phyloP scores from a whole-genome alignment of 1,284 basidiomycete genomes.

The Fomitiporia mediterranea region DNA sequence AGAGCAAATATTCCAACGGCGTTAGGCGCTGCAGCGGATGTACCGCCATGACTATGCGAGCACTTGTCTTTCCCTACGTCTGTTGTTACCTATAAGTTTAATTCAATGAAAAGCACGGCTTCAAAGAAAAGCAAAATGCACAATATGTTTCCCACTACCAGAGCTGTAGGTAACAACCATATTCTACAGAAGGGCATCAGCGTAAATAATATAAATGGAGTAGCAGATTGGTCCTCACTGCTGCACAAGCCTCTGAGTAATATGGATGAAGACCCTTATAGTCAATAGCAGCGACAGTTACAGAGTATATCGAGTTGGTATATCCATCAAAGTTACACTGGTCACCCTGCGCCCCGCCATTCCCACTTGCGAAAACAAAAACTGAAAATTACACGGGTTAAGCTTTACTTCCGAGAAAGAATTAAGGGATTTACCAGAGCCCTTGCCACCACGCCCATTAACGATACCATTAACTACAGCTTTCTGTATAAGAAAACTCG shows the following conservation, averaged over 20 bases:
- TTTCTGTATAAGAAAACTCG: conserved; percentile 88
- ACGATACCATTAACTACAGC: conserved; percentile 94
- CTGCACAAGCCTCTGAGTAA: conserved; percentile 96
- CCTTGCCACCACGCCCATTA: conserved; percentile 87
- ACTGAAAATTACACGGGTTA: conserved; percentile 31
- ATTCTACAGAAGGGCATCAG: conserved; percentile 40
- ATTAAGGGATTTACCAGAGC: conserved; percentile 42
- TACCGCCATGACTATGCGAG: conserved; percentile 86
- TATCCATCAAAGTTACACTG: conserved; percentile 99
- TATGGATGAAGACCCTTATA: conserved; percentile 91
- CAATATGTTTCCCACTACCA: conserved; percentile 90
- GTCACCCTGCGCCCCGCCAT: conserved; percentile 87
- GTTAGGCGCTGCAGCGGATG: conserved; percentile 96
- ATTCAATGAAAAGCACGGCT: conserved; percentile 21
- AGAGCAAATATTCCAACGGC: conserved; percentile 90
- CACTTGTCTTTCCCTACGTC: conserved; percentile 88
- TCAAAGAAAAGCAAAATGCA: conserved; percentile 39
- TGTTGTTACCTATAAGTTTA: conserved; percentile 74
- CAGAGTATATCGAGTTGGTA: conserved; percentile 95
- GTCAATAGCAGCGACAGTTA: conserved; percentile 94
- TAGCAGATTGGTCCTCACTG: conserved; percentile 30
- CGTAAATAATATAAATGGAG: not conserved
- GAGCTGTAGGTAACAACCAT: conserved; percentile 96
- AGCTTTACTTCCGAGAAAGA: not conserved
- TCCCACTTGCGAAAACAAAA: conserved; percentile 97